Evolutionary conservation across 805 yeast genomes (phyloP).

Genomic region (Cyberlindnera subsufficiens): DNA sequence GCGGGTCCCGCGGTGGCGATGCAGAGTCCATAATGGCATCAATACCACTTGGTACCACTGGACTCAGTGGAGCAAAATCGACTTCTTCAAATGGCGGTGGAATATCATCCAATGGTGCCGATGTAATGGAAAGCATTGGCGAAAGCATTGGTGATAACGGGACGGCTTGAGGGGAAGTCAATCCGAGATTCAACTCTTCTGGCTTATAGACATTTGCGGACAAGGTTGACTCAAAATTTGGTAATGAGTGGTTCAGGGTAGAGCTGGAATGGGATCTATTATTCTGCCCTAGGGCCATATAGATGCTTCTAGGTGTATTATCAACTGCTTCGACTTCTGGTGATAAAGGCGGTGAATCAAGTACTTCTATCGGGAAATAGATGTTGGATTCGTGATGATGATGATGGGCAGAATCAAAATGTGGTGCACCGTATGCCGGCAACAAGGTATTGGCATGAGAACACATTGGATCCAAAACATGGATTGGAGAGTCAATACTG

Average conservation of each 20-base stretch:
- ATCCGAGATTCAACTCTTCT: constrained; percentile 33
- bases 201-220: constrained; percentile 54
- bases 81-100: constrained; percentile 59
- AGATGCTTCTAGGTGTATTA: constrained; percentile 16
- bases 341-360: constrained; percentile 44
- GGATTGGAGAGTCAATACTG: constrained; percentile 91
- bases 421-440: constrained; percentile 56
- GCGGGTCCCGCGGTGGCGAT: constrained; percentile 28
- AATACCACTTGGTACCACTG: constrained; percentile 6
- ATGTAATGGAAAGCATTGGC: constrained; percentile 33
- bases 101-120: constrained; percentile 39
- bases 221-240: constrained; percentile 27
- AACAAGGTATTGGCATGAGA: constrained; percentile 75
- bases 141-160: constrained; percentile 50
- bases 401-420: constrained; percentile 1
- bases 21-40: constrained; percentile 14
- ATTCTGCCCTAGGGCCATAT: constrained; percentile 17
- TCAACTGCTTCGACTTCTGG: constrained; percentile 50
- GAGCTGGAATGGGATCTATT: constrained; percentile 25
- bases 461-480: constrained; percentile 68
- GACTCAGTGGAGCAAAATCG: constrained; percentile 1
- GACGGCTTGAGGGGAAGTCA: constrained; percentile 59
- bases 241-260: constrained; percentile 27
- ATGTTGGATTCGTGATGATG: constrained; percentile 29
- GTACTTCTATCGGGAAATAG: constrained; percentile 33